Evolutionary conservation across 148 eudicot genomes (phyloP), one percentile per base, ranked within the genome.

Genomic region (Camellia granthamiana): DNA sequence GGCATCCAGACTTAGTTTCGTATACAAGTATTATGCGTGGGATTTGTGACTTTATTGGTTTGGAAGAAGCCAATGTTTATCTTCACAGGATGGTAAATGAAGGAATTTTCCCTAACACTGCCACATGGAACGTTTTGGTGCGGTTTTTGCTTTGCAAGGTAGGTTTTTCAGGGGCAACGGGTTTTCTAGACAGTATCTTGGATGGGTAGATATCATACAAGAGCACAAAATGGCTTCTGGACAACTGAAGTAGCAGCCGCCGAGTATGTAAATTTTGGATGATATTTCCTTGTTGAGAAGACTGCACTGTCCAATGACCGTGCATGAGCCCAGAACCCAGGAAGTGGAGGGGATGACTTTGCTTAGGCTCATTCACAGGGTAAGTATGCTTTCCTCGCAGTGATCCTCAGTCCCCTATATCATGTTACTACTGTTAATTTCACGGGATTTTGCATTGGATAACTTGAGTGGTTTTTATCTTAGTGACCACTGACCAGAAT

Each of bases 1-100:
- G 76, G 72, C 68, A 19, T 0, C 89, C 90, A 6, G 87, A 90
- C 81, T 56, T 87, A 75, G 75, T 89, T 79, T 78, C 93, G 23
- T 92, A 88, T 76, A 90, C 88, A n/a, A 84, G 89, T 88, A 76
- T 94, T 21, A 77, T 94, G 71, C 70, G 56, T 71, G 95, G 95
- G 77, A 70, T 90, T 52, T 87, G 90, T 72, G 88, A 84, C 67
- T 64, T 54, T 78, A 60, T 21, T 80, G 86, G 81, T 65, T 63
- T 87, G 47, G 87, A 87, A 80, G 87, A 84, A 78, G 92, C 89
- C 11, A 66, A 49, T 69, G 19, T 65, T 76, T 89, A 81, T 83
- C 85, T 94, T 69, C 75, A 72, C n/a, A 86, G 75, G 87, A 90
- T 94, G 95, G 42, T 89, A 69, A 65, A 78, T 77, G 92, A 89